phyloP scores from a whole-genome alignment of 2,329 filamentous ascomycete genomes.

The Trichoderma simmonsii region DNA sequence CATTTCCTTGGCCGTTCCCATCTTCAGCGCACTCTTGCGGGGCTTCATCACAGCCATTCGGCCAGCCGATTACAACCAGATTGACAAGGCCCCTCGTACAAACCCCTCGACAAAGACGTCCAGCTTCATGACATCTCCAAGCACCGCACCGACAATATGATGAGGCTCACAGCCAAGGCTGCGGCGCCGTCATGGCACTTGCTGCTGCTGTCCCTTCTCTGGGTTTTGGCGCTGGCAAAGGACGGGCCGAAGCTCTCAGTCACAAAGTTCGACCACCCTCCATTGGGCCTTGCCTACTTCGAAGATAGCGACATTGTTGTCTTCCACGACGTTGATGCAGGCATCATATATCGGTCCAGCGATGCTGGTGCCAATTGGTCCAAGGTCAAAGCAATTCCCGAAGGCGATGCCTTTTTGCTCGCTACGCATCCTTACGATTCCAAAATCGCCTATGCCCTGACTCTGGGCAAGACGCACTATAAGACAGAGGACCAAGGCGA shows the following conservation, averaged over 20 bases:
- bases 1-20: background rate
- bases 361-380: constrained; percentile 81
- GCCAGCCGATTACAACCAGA: background rate
- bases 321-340: constrained; percentile 63
- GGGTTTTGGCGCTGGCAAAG: constrained; percentile 48
- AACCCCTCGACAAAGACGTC: constrained; percentile 5
- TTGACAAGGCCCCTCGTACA: background rate
- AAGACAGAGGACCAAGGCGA: constrained; percentile 79
- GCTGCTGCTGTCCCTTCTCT: constrained; percentile 49
- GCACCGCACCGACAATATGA: constrained; percentile 41
- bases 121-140: constrained; percentile 43
- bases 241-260: constrained; percentile 64
- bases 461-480: constrained; percentile 68
- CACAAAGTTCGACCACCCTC: constrained; percentile 63
- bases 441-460: constrained; percentile 76
- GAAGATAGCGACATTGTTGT: constrained; percentile 81
- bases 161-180: constrained; percentile 52
- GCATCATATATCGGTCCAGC: constrained; percentile 70
- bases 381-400: constrained; percentile 59
- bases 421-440: constrained; percentile 76
- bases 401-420: constrained; percentile 61
- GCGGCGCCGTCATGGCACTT: constrained; percentile 46
- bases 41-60: background rate
- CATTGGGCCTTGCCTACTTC: constrained; percentile 79
- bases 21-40: background rate